These are phyloP conservation scores for Russula dissimulans DNA, from an alignment of 768 basidiomycete species.

Conservation along the genomic window DNA sequence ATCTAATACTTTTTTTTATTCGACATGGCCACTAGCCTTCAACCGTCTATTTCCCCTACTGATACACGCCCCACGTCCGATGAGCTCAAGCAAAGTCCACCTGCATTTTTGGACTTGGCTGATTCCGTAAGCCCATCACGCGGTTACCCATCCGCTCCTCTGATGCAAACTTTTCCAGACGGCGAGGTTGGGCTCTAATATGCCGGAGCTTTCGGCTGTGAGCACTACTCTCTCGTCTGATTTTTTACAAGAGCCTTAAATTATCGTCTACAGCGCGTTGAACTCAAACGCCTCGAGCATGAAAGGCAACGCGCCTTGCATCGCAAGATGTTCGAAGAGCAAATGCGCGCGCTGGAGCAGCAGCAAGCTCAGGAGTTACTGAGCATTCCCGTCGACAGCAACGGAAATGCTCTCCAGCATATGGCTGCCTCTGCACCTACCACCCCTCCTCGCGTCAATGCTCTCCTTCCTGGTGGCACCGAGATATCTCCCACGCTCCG, in stretches of 20 bases:
- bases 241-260: background rate
- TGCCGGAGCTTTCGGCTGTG: constrained; percentile 80
- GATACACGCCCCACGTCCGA: constrained; percentile 61
- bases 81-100: constrained; percentile 77
- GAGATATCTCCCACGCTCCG: constrained; percentile 39
- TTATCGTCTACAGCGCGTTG: constrained; percentile 52
- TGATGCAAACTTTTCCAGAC: constrained; percentile 37
- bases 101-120: constrained; percentile 88
- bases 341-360: constrained; percentile 89
- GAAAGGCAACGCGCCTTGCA: constrained; percentile 83
- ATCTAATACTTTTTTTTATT: constrained; percentile 28
- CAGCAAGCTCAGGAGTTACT: constrained; percentile 85
- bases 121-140: constrained; percentile 61
- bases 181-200: constrained; percentile 76
- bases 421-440: constrained; percentile 85
- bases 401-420: constrained; percentile 47
- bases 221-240: constrained; percentile 28
- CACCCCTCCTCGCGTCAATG: constrained; percentile 73
- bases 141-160: constrained; percentile 6
- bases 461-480: constrained; percentile 44
- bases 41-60: constrained; percentile 63
- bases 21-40: constrained; percentile 62
- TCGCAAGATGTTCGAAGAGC: constrained; percentile 89
- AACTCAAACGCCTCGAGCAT: constrained; percentile 83
- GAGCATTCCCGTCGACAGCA: constrained; percentile 58